These are phyloP conservation scores for Tinospora cordifolia DNA, from an alignment of 164 flowering plant genomes.

Conservation along the genomic window DNA sequence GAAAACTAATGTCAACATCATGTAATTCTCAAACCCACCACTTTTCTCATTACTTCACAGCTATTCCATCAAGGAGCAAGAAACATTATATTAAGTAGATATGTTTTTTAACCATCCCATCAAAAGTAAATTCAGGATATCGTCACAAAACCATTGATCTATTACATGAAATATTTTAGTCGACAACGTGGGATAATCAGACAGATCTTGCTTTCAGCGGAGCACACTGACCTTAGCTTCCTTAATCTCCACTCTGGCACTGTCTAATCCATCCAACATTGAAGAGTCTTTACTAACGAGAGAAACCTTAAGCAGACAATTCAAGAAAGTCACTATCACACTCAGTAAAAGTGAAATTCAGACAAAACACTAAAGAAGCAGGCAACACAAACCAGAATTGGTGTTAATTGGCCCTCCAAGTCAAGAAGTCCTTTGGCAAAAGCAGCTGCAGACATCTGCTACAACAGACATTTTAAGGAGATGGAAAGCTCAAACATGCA, in stretches of 20 bases:
- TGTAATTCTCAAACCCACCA: background rate
- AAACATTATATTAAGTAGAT: background rate
- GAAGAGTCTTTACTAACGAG: conserved; percentile 99
- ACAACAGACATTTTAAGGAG: conserved; percentile 4
- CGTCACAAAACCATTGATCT: background rate
- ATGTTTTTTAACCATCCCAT: background rate
- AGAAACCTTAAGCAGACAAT: conserved; percentile 58
- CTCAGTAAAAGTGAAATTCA: background rate
- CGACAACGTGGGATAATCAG: background rate
- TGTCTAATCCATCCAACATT: conserved; percentile 99
- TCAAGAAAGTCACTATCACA: conserved; percentile 15
- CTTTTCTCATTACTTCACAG: background rate
- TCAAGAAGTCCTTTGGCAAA: conserved; percentile 99
- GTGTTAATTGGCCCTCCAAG: conserved; percentile 96
- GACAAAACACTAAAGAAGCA: conserved; percentile 6
- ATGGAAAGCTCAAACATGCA: background rate
- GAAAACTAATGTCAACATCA: too few species aligned
- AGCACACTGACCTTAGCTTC: conserved; percentile 77
- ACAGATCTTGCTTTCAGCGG: background rate
- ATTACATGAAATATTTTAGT: background rate
- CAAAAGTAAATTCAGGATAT: background rate
- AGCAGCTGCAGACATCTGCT: conserved; percentile 99
- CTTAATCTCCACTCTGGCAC: conserved; percentile 91
- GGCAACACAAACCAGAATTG: conserved; percentile 60
- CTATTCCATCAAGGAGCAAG: background rate